Percentiles rank a stretch among this genome's conserved stretches.
phyloP scores from a whole-genome alignment of 2,329 filamentous ascomycete genomes.

The Balansia obtecta region DNA sequence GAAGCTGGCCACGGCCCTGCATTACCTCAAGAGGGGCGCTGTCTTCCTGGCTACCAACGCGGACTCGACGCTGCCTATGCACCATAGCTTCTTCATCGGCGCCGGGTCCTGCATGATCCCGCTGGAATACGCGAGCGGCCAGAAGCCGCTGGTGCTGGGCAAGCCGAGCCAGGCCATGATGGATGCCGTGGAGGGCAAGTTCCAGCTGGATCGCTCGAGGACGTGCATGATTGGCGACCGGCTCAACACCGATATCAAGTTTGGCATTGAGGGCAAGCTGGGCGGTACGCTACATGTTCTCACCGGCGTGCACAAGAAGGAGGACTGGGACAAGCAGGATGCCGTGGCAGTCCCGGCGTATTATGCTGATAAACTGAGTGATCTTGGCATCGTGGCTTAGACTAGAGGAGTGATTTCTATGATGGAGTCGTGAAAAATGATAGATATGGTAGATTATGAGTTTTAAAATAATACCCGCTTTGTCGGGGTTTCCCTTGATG shows the following conservation, averaged over 20 bases:
- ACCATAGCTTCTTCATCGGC: slow-evolving; percentile 76
- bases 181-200: slow-evolving; percentile 96
- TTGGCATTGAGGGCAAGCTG: slow-evolving; percentile 80
- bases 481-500: neutral
- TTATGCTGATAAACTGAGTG: slow-evolving; percentile 75
- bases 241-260: slow-evolving; percentile 89
- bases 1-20: slow-evolving; percentile 72
- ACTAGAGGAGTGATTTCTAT: slow-evolving; percentile 1
- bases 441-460: neutral
- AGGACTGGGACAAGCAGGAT: slow-evolving; percentile 62
- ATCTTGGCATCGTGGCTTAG: slow-evolving; percentile 38
- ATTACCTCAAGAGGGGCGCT: slow-evolving; percentile 74
- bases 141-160: slow-evolving; percentile 66
- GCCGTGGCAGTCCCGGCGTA: slow-evolving; percentile 62
- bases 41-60: slow-evolving; percentile 87
- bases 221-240: slow-evolving; percentile 96
- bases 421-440: slow-evolving; percentile 4
- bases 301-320: slow-evolving; percentile 79
- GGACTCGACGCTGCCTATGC: slow-evolving; percentile 78
- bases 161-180: slow-evolving; percentile 99
- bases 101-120: slow-evolving; percentile 75
- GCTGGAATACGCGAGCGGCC: slow-evolving; percentile 56
- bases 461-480: neutral
- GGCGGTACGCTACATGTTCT: slow-evolving; percentile 85
- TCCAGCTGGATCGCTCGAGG: slow-evolving; percentile 68